Evolutionary conservation across 306 rosid species (phyloP).

Genomic region (Echinosophora koreensis): DNA sequence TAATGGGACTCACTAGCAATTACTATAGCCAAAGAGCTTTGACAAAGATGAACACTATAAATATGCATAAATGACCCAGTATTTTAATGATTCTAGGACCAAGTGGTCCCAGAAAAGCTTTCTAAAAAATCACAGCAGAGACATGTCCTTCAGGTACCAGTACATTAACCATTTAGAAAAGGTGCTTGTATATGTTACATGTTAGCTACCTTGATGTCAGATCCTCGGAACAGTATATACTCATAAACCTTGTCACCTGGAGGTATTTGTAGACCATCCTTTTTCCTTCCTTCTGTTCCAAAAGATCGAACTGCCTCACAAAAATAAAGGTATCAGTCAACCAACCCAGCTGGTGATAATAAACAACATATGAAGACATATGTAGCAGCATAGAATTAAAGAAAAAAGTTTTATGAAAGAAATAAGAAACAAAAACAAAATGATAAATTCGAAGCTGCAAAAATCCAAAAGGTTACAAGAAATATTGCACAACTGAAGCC

Average conservation of each 20-base stretch:
- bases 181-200: not conserved
- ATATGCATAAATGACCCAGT: slow-evolving; percentile 3
- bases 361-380: slow-evolving; percentile 1
- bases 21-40: slow-evolving; percentile 6
- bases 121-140: not conserved
- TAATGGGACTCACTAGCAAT: slow-evolving; percentile 22
- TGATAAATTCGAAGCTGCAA: slow-evolving; percentile 27
- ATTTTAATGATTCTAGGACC: slow-evolving; percentile 16
- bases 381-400: not conserved
- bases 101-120: not conserved
- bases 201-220: slow-evolving; percentile 83
- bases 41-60: slow-evolving; percentile 35
- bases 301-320: slow-evolving; percentile 84
- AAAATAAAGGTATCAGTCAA: slow-evolving; percentile 41
- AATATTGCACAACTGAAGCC: slow-evolving; percentile 5
- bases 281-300: slow-evolving; percentile 97
- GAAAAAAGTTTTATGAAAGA: not conserved
- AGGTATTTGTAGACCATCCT: slow-evolving; percentile 89
- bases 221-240: slow-evolving; percentile 91
- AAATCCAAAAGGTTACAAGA: not conserved
- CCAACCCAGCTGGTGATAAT: not conserved
- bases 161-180: not conserved
- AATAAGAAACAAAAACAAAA: not conserved
- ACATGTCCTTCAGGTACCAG: not conserved
- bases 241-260: slow-evolving; percentile 88